phyloP scores from a whole-genome alignment of 2,329 filamentous ascomycete species.

The Teratosphaeria destructans region DNA sequence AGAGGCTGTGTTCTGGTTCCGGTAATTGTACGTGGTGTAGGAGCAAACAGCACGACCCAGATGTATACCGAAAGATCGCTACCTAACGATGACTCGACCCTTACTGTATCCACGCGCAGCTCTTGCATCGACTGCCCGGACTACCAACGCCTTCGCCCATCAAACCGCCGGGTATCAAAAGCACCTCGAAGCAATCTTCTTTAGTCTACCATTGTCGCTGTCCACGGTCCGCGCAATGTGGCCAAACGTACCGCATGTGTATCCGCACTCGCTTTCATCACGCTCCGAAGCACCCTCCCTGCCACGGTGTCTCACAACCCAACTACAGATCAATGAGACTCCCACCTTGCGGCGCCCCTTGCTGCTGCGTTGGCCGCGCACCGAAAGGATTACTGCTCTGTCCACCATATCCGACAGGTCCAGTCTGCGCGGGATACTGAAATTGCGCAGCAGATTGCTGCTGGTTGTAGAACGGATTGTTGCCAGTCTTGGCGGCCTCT shows the following conservation, averaged over 20 bases:
- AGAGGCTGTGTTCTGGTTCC: too few relatives aligned
- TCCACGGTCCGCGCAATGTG: neutral
- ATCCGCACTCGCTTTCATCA: neutral
- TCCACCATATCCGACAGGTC: conserved; percentile 34
- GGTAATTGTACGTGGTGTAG: too few relatives aligned
- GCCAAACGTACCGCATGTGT: neutral
- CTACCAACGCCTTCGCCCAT: neutral
- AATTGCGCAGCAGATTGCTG: conserved; percentile 26
- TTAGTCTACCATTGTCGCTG: neutral
- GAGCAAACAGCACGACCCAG: too few relatives aligned
- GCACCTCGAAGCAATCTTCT: neutral
- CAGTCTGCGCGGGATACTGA: conserved; percentile 41
- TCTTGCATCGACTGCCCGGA: neutral
- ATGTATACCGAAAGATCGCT: neutral
- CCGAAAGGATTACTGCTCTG: conserved; percentile 48
- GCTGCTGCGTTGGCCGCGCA: conserved; percentile 34
- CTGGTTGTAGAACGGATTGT: conserved; percentile 81
- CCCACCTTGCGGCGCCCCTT: conserved; percentile 32
- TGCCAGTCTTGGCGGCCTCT: conserved; percentile 58
- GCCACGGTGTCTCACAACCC: neutral
- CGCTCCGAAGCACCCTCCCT: neutral
- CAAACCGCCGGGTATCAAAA: neutral
- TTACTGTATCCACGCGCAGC: neutral
- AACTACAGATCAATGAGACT: conserved; percentile 50
- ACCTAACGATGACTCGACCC: neutral